Conservation (phyloP, 805 yeast species). For the Ogataea nonfermentans region DNA sequence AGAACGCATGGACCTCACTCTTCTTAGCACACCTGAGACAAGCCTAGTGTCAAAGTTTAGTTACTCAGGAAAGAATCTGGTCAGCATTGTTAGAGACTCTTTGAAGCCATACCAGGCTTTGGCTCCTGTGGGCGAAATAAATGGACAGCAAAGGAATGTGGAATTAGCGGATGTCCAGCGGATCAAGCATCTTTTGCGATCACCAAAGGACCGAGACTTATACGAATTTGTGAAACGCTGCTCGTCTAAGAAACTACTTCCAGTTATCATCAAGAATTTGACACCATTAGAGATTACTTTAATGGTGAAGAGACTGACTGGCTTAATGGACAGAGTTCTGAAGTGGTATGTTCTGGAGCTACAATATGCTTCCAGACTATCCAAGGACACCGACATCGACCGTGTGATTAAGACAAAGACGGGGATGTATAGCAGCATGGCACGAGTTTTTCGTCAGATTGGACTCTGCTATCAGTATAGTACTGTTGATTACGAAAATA, state of each 20-base stretch:
- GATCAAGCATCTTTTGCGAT: constrained; percentile 14
- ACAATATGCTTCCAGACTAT: constrained; percentile 22
- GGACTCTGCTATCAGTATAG: constrained; percentile 5
- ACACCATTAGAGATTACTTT: constrained; percentile 20
- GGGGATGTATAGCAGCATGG: constrained; percentile 8
- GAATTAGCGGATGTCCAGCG: constrained; percentile 7
- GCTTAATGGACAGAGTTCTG: constrained; percentile 9
- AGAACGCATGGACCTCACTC: constrained; percentile 1
- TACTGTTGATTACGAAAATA: constrained; percentile 27
- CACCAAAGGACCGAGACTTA: constrained; percentile 13
- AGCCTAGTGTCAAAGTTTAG: constrained; percentile 1
- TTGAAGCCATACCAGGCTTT: neutral
- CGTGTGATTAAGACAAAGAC: constrained; percentile 7
- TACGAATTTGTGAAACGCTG: constrained; percentile 8
- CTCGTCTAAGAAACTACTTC: neutral
- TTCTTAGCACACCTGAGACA: neutral
- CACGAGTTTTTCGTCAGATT: constrained; percentile 8
- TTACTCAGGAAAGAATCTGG: constrained; percentile 14
- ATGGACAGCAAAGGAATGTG: neutral
- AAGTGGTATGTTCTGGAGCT: constrained; percentile 19
- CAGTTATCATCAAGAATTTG: constrained; percentile 4
- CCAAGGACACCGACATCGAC: constrained; percentile 14
- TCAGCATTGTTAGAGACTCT: constrained; percentile 3
- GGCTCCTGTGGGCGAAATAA: neutral
- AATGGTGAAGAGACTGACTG: constrained; percentile 18